Evolutionary conservation across 139 green algal genomes (phyloP), one percentile per base, ranked within the genome.

Genomic region (Yamagishiella unicocca): DNA sequence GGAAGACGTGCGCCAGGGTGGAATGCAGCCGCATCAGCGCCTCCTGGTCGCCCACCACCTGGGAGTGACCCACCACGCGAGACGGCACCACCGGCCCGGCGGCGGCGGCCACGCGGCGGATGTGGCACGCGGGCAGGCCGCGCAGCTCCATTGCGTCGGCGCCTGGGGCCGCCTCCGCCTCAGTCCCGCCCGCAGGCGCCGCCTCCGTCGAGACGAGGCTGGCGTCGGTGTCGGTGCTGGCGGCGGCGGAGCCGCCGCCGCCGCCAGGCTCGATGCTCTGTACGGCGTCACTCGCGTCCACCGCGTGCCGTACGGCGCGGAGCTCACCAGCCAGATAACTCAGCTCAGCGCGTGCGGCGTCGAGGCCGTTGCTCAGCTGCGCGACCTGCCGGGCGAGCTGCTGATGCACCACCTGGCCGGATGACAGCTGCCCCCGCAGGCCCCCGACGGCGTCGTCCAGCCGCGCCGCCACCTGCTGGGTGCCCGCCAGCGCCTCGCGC

Each of bases 81-180:
- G 79, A 40, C 40, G 58, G 1, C 79, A 85, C 42, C 61, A 85
- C 17, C 79, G 79, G 79, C 61, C 79, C 79, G 61, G 79, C 79
- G 2, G 61, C 61, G 29, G 79, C 79, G 61, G 25, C 61, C 61
- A 85, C 2, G 2, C 79, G 79, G 8, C 61, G 61, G 21, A 45
- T 31, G 58, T 85, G 61, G 29, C 79, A 85, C 10, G 79, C 38
- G 10, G 79, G 55, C 40, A 85, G 58, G 1, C 79, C 61, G 17
- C 62, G 79, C 27, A 85, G 79, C 4, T 67, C 46, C 7, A 17
- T 8, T 33, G 46, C 72, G 72, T 1, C 72, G 43, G 7, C 37
- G 43, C 25, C 40, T 25, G 10, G 71, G 7, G 40, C 71, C 27
- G 24, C 27, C 2, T 61, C 71, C 22, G 5, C 42, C 38, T 21